These are phyloP conservation scores for Lotmaria passim DNA, from an alignment of 208 protist species.

Conservation along the genomic window DNA sequence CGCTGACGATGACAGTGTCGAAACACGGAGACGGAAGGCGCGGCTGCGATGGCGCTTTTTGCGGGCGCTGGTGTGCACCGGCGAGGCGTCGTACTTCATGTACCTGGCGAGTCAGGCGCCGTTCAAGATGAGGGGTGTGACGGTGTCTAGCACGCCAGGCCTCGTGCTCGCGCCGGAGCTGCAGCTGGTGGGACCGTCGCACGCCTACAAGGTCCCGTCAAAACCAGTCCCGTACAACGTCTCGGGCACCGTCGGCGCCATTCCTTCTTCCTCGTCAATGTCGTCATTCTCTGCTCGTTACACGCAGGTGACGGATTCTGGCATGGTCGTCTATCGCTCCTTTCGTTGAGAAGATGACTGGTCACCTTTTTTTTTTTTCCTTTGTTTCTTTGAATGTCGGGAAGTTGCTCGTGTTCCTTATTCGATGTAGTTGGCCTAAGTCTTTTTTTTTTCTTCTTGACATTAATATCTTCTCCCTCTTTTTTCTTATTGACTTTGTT, in stretches of 20 bases:
- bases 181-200: conserved; percentile 49
- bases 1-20: conserved; percentile 33
- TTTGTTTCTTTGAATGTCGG: too few relatives aligned
- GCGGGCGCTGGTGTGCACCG: conserved; percentile 78
- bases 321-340: conserved; percentile 73
- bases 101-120: conserved; percentile 66
- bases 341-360: conserved; percentile 1
- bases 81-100: conserved; percentile 75
- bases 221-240: conserved; percentile 77
- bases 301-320: conserved; percentile 66
- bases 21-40: conserved; percentile 40
- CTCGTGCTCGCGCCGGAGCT: conserved; percentile 78
- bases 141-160: conserved; percentile 58
- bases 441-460: neutral
- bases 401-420: too few relatives aligned
- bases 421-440: neutral
- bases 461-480: neutral
- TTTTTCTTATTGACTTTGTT: neutral
- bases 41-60: conserved; percentile 81
- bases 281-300: conserved; percentile 23
- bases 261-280: conserved; percentile 9
- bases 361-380: neutral
- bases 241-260: neutral
- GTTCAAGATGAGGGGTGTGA: conserved; percentile 52
- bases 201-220: conserved; percentile 57